Percentiles rank a stretch among this genome's conserved stretches.
phyloP scores from a whole-genome alignment of 2,329 filamentous ascomycete species.

The Curvularia eragrostidis region DNA sequence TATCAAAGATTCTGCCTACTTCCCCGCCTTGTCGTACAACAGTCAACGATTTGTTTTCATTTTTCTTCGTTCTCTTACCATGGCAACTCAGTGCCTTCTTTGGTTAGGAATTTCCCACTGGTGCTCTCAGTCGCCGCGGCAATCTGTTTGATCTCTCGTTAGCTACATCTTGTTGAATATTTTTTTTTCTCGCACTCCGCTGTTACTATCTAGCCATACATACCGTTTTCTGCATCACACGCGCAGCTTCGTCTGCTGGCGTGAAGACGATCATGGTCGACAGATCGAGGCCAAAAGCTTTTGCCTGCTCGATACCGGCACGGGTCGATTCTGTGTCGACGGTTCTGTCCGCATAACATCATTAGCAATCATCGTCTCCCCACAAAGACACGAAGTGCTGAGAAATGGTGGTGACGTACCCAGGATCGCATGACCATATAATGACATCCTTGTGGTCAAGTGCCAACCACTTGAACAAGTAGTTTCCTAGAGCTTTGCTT shows the following conservation, averaged over 20 bases:
- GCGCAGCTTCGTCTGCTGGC: not conserved
- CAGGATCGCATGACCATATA: conserved; percentile 23
- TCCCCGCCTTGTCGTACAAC: not conserved
- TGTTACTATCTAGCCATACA: not conserved
- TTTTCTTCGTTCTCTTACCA: not conserved
- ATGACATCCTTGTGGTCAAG: conserved; percentile 23
- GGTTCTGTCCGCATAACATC: not conserved
- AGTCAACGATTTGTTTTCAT: not conserved
- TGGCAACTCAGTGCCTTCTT: not conserved
- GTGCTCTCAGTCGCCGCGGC: not conserved
- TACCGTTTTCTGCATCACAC: not conserved
- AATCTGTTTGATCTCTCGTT: not conserved
- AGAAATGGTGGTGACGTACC: conserved; percentile 13
- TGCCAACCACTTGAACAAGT: conserved; percentile 25
- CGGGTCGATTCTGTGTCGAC: not conserved
- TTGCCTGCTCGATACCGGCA: not conserved
- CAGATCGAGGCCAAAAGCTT: conserved; percentile 1
- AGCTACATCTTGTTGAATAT: not conserved
- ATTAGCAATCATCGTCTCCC: not conserved
- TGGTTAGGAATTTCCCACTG: not conserved
- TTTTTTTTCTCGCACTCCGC: not conserved
- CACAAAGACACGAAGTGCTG: not conserved
- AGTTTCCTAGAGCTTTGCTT: conserved; percentile 28
- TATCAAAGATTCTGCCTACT: not conserved
- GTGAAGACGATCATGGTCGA: not conserved